A percentile compares a stretch with the other conserved stretches of the same genome.
These are phyloP conservation scores for Fusarium keratoplasticum DNA, from an alignment of 2,329 filamentous ascomycete species.

Conservation along the genomic window DNA sequence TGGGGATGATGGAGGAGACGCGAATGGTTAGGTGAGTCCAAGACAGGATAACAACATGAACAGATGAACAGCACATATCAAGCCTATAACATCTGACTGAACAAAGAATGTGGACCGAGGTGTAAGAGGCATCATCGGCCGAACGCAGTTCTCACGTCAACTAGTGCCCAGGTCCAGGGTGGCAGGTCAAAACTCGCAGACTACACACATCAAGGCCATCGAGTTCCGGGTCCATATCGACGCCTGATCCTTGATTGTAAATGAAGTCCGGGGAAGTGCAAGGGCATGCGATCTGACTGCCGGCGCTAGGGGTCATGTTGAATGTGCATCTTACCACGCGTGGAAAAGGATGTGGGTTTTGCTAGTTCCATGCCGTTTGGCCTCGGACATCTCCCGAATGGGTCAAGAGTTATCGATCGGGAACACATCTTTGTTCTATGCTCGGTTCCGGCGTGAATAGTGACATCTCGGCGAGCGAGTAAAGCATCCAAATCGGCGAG, in stretches of 20 bases:
- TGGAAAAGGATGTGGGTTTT: not conserved
- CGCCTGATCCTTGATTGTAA: not conserved
- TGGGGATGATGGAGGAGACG: not conserved
- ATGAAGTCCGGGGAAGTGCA: not conserved
- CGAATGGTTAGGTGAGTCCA: not conserved
- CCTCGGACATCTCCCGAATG: not conserved
- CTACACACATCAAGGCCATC: not conserved
- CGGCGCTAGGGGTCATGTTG: not conserved
- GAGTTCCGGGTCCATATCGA: not conserved
- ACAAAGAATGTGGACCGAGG: not conserved
- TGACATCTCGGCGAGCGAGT: not conserved
- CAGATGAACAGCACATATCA: not conserved
- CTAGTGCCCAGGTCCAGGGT: not conserved
- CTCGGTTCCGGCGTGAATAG: not conserved
- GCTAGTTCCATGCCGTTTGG: not conserved
- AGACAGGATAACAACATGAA: not conserved
- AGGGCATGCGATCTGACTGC: not conserved
- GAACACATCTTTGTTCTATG: not conserved
- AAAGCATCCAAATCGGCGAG: not conserved
- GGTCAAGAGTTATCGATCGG: not conserved
- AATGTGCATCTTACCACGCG: not conserved
- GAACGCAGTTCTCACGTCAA: not conserved
- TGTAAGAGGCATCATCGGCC: not conserved
- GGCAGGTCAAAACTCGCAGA: not conserved
- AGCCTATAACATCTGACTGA: not conserved